These are phyloP conservation scores for Cinnamomum chago DNA, from an alignment of 164 flowering plant genomes.

Conservation along the genomic window DNA sequence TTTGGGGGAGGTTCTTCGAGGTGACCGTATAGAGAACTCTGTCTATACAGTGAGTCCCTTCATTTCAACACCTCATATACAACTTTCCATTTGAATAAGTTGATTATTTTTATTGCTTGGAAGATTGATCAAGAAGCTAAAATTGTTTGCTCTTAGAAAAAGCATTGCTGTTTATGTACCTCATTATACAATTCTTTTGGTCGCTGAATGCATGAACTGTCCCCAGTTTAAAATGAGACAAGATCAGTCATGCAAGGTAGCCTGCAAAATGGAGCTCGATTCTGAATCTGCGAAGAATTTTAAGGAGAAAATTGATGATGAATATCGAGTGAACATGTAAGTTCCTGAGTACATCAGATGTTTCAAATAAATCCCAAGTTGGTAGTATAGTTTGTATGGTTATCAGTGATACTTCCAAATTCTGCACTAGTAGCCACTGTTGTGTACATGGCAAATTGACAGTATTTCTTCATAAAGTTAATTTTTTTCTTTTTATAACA, in stretches of 20 bases:
- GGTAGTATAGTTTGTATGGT: background rate
- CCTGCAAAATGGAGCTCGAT: slow-evolving; percentile 38
- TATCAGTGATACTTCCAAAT: background rate
- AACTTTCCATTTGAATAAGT: background rate
- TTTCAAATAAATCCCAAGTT: background rate
- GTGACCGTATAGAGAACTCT: slow-evolving; percentile 70
- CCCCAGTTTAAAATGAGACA: slow-evolving; percentile 52
- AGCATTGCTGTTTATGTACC: background rate
- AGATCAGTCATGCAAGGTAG: slow-evolving; percentile 47
- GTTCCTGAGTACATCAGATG: slow-evolving; percentile 4
- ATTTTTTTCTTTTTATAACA: background rate
- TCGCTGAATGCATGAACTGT: slow-evolving; percentile 4
- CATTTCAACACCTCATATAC: background rate
- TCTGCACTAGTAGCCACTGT: background rate
- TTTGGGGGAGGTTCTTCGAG: slow-evolving; percentile 67
- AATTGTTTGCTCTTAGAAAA: background rate
- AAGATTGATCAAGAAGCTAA: background rate
- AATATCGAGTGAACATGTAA: slow-evolving; percentile 61
- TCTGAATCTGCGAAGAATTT: slow-evolving; percentile 51
- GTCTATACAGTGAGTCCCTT: slow-evolving; percentile 38
- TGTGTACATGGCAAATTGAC: too few relatives aligned
- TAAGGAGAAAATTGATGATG: slow-evolving; percentile 61
- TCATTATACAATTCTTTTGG: background rate
- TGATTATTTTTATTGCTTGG: background rate
- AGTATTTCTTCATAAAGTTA: background rate